These are phyloP conservation scores for Populus hybrid DNA, from an alignment of 441 rosid species.

Conservation along the genomic window DNA sequence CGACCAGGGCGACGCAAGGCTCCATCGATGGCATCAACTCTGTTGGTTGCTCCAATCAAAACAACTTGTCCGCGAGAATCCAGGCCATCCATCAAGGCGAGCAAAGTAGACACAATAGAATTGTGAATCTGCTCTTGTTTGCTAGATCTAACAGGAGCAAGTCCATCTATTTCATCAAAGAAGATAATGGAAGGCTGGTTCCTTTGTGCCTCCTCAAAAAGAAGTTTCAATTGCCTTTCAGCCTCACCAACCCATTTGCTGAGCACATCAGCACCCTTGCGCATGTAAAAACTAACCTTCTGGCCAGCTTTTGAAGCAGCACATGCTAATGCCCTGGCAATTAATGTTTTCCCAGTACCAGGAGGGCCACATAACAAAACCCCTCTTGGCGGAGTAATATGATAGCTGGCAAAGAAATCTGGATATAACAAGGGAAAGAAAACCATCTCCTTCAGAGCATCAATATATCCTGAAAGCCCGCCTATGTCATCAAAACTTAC, in stretches of 20 bases:
- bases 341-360: slow-evolving; percentile 98
- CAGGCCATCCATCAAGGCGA: slow-evolving; percentile 99
- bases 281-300: slow-evolving; percentile 99
- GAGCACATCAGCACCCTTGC: slow-evolving; percentile 99
- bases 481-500: slow-evolving; percentile 97
- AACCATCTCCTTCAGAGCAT: slow-evolving; percentile 99
- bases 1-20: slow-evolving; percentile 99
- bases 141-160: slow-evolving; percentile 99
- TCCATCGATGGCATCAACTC: slow-evolving; percentile 99
- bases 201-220: slow-evolving; percentile 97
- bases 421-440: slow-evolving; percentile 97
- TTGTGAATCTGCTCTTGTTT: slow-evolving; percentile 99
- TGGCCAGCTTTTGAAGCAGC: slow-evolving; percentile 99
- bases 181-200: slow-evolving; percentile 98
- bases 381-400: slow-evolving; percentile 98
- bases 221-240: slow-evolving; percentile 94
- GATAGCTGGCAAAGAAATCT: slow-evolving; percentile 95
- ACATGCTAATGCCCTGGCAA: slow-evolving; percentile 99
- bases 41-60: slow-evolving; percentile 99
- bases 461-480: slow-evolving; percentile 90
- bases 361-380: slow-evolving; percentile 99
- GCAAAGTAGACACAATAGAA: slow-evolving; percentile 96
- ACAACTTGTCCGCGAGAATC: slow-evolving; percentile 99
- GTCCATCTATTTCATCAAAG: slow-evolving; percentile 99
- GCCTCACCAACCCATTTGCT: slow-evolving; percentile 99